phyloP scores from a whole-genome alignment of 2,329 filamentous ascomycete species.

The Colletotrichum acutatum region DNA sequence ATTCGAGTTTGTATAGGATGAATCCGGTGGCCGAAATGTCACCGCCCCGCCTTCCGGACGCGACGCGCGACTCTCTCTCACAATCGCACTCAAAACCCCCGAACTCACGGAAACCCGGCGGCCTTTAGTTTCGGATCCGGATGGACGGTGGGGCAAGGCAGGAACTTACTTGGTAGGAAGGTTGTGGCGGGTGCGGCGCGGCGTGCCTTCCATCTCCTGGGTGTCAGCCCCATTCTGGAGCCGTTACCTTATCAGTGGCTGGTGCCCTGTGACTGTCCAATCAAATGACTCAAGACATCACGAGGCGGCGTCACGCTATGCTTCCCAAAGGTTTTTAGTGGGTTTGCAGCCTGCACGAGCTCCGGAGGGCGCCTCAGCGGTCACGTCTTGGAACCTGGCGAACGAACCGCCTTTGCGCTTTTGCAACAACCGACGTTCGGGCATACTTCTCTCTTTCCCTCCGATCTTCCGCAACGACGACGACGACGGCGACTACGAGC shows the following conservation, averaged over 20 bases:
- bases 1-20: background rate
- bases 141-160: background rate
- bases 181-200: constrained; percentile 10
- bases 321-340: constrained; percentile 29
- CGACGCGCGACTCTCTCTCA: constrained; percentile 15
- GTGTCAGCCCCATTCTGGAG: background rate
- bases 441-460: background rate
- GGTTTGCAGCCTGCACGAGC: constrained; percentile 34
- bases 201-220: no score
- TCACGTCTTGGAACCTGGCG: constrained; percentile 26
- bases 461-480: background rate
- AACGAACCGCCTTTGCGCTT: constrained; percentile 22
- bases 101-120: constrained; percentile 3
- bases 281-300: constrained; percentile 34
- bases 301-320: constrained; percentile 36
- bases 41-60: constrained; percentile 18
- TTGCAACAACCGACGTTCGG: constrained; percentile 14
- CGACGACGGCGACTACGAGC: background rate
- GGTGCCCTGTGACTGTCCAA: constrained; percentile 6
- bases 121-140: constrained; percentile 17
- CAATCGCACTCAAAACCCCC: background rate
- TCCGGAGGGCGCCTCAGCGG: constrained; percentile 29
- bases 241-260: constrained; percentile 19
- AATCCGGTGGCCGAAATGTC: constrained; percentile 1
- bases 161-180: background rate